Evolutionary conservation across 139 green algal genomes (phyloP), one percentile per base, ranked within the genome.

Genomic region (Choricystis sp.): DNA sequence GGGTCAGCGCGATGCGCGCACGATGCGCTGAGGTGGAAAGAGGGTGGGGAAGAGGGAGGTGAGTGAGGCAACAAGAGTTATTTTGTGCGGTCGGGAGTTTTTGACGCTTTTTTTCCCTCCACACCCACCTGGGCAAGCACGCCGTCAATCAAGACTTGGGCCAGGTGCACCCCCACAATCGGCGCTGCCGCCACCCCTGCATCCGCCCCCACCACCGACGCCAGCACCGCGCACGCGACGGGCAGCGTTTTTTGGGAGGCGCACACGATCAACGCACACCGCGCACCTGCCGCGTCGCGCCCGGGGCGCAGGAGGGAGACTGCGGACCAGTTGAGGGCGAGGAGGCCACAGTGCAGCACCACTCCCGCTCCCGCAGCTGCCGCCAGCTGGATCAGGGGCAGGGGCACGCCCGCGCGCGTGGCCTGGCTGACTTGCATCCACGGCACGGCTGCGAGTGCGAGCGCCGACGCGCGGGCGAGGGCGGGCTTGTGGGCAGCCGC

Each of bases 401-500:
- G 59, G 16, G 52, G 24, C 40, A 76, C 64, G 2, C 58, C 25
- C 0, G 57, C 57, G 22, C 55, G 52, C 4, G 72, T 67, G 14
- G 79, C 76, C 20, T 64, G 60, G 69, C 69, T 80, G 57, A 86
- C 72, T 69, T 92, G 85, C 79, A 89, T 88, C 81, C 80, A 92
- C 1, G 85, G 85, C 49, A 89, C 78, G 61, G 80, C 26, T 28
- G 74, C 73, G 24, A 92, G 71, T 61, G 85, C 77, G 28, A 56
- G 29, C n/a, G 65, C 66, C 25, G 65, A 73, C 14, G 82, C 19
- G 49, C 80, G 67, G 2, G 74, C 72, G 26, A 87, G 63, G 29
- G 61, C 31, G 64, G 74, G 77, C 57, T 67, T 76, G 66, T 74
- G 74, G n/a, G 29, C 30, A 24, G 75, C 61, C 29, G 78, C 66